Evolutionary conservation across 2,329 filamentous ascomycete species (phyloP).

Genomic region (Colletotrichum sp.): DNA sequence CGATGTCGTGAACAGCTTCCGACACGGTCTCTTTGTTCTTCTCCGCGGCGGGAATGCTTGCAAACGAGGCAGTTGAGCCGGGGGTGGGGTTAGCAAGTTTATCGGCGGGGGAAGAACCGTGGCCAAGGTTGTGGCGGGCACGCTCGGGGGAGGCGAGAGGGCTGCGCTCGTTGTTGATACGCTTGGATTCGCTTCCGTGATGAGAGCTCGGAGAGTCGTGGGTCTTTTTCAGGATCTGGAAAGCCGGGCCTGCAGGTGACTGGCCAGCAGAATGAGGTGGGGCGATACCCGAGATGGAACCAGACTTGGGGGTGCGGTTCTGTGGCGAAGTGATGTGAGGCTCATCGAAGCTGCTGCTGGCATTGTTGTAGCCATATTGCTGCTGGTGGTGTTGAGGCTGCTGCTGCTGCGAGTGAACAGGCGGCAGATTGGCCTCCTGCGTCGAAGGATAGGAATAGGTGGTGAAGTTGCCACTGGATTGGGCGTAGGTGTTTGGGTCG

Average conservation of each 20-base stretch:
- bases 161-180: slow-evolving; percentile 46
- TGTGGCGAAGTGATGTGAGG: slow-evolving; percentile 45
- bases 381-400: background rate
- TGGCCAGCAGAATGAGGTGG: slow-evolving; percentile 29
- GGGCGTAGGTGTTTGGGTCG: slow-evolving; percentile 25
- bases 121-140: slow-evolving; percentile 37
- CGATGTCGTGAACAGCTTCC: slow-evolving; percentile 71
- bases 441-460: slow-evolving; percentile 21
- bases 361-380: slow-evolving; percentile 31
- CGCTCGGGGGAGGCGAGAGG: slow-evolving; percentile 51
- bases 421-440: slow-evolving; percentile 15
- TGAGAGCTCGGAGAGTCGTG: slow-evolving; percentile 39
- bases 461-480: slow-evolving; percentile 25
- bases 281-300: slow-evolving; percentile 34
- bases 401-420: slow-evolving; percentile 31
- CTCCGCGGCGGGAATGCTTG: slow-evolving; percentile 23
- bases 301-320: slow-evolving; percentile 46
- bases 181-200: slow-evolving; percentile 45
- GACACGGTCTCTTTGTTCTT: slow-evolving; percentile 70
- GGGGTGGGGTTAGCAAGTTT: slow-evolving; percentile 21
- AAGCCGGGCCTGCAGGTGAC: slow-evolving; percentile 38
- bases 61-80: slow-evolving; percentile 22
- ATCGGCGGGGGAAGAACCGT: slow-evolving; percentile 34
- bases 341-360: slow-evolving; percentile 40
- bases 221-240: slow-evolving; percentile 59